Evolutionary conservation across 2,329 filamentous ascomycete species (phyloP), one percentile per base, ranked within the genome.

Genomic region (Sporothrix schenckii): DNA sequence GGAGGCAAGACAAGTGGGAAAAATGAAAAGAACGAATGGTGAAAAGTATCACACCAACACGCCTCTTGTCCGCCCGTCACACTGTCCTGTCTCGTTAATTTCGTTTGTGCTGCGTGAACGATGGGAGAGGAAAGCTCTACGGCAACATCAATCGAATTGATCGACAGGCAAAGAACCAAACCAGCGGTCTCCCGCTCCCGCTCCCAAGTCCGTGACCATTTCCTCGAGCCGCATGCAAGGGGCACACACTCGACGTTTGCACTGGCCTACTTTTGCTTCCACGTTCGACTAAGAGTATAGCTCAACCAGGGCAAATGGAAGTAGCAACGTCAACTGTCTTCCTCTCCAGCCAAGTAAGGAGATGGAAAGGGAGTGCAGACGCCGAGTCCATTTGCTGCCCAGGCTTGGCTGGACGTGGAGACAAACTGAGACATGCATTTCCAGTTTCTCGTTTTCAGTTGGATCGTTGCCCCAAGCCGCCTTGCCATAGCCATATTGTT

Each of bases 21-120:
- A 21, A 30, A 4, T 24, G 24, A 4, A n/a, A 13, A n/a, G 39
- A 19, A 41, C 1, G 16, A 14, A 34, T 19, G 27, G n/a, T 19
- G 9, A 50, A 21, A 34, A 11, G 56, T 61, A 21, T 34, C 56
- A 61, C 56, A 61, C 56, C 34, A n/a, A 61, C 56, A 24, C 39
- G 56, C 56, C 56, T 24, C 56, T 41, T 44, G 56, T 41, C 56
- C 56, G 56, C 56, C 34, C 56, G 56, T 61, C 56, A 44, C 56
- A 41, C 56, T 39, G 56, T 61, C 44, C 24, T 61, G 56, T 44
- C 56, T 61, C 44, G 10, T 41, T 61, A n/a, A 61, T 61, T 41
- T 61, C 34, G 10, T 24, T 44, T 16, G 56, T 44, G 34, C 56
- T 44, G 10, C 56, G 19, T 6, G 4, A 27, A 34, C 5, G 4